Percentiles rank a stretch among this genome's conserved stretches.
Conservation (phyloP, 78 protist genomes). For the Polysphondylium violaceum region DNA sequence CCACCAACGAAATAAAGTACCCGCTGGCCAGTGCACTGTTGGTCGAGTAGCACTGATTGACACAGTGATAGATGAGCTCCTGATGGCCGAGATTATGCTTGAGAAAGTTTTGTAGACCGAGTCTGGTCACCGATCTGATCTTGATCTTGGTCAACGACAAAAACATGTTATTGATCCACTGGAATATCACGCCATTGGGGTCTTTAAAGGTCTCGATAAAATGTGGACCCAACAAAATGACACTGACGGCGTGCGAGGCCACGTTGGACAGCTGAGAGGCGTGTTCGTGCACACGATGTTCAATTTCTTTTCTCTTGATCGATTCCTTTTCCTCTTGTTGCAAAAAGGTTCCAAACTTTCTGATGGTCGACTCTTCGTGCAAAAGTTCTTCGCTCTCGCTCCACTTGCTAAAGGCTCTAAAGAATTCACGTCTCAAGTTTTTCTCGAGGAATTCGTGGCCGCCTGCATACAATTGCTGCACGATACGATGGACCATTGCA, state of each 20-base stretch:
- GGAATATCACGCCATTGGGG: conserved; percentile 65
- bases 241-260: conserved; percentile 69
- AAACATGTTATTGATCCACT: conserved; percentile 79
- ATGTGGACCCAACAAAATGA: conserved; percentile 66
- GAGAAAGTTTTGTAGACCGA: conserved; percentile 63
- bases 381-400: conserved; percentile 62
- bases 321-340: conserved; percentile 78
- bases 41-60: conserved; percentile 71
- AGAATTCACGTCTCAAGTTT: conserved; percentile 38
- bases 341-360: conserved; percentile 13
- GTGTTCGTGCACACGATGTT: conserved; percentile 52
- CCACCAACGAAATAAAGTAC: conserved; percentile 48
- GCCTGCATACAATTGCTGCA: conserved; percentile 65
- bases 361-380: conserved; percentile 20
- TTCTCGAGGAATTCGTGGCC: conserved; percentile 64
- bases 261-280: conserved; percentile 63
- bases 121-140: conserved; percentile 49
- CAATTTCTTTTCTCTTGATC: conserved; percentile 43
- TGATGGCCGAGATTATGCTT: conserved; percentile 53
- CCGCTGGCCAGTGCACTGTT: conserved; percentile 33
- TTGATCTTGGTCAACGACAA: conserved; percentile 14
- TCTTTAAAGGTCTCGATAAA: conserved; percentile 60
- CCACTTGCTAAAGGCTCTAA: conserved; percentile 59
- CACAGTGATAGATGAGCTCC: conserved; percentile 55
- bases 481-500: conserved; percentile 62